Percentiles rank a stretch among this genome's conserved stretches.
Evolutionary conservation across 202 grass and related monocot genomes (phyloP).

Genomic region (Dendrocalamus latiflorus): DNA sequence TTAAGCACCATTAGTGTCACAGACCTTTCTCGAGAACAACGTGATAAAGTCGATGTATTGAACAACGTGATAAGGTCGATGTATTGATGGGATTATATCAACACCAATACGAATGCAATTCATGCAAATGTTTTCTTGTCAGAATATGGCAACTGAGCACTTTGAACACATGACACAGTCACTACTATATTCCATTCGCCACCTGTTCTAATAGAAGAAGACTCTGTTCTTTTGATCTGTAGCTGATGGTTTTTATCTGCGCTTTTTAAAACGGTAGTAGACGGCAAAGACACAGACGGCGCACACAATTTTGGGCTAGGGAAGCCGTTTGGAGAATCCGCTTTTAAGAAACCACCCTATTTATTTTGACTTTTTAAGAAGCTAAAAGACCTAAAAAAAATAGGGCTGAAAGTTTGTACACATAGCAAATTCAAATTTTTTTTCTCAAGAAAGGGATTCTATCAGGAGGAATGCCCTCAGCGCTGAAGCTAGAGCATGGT

Average conservation of each 20-base stretch:
- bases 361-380: too few relatives aligned
- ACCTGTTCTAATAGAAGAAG: background rate
- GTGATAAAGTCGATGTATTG: too few relatives aligned
- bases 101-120: background rate
- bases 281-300: too few relatives aligned
- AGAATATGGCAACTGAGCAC: slow-evolving; percentile 1
- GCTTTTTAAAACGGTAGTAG: too few relatives aligned
- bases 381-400: too few relatives aligned
- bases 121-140: background rate
- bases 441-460: slow-evolving; percentile 26
- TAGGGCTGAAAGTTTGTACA: slow-evolving; percentile 18
- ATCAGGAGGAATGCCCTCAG: slow-evolving; percentile 87
- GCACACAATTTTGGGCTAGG: too few relatives aligned
- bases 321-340: too few relatives aligned
- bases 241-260: too few relatives aligned
- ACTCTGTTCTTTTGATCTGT: too few relatives aligned
- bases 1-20: slow-evolving; percentile 3
- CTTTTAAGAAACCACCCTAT: too few relatives aligned
- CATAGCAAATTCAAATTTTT: slow-evolving; percentile 2
- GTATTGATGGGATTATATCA: background rate
- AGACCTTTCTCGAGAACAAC: background rate
- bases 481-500: slow-evolving; percentile 76
- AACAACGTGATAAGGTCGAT: slow-evolving; percentile 9
- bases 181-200: background rate
- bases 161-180: background rate